Evolutionary conservation across 2,329 filamentous ascomycete species (phyloP).

Genomic region (Aphanocladium album): DNA sequence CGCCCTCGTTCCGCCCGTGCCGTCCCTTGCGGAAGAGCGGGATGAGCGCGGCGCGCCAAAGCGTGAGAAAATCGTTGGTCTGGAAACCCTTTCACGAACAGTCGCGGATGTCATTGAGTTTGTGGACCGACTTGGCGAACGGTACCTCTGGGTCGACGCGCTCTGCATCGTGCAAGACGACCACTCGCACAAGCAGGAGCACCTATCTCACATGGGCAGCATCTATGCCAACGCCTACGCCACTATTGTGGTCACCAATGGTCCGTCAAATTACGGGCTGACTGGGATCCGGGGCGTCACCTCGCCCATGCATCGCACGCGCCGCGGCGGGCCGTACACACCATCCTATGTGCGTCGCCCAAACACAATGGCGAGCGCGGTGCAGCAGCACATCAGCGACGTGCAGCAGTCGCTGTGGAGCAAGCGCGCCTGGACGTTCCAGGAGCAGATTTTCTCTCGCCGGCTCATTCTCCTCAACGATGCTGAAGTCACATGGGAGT

Average conservation of each 20-base stretch:
- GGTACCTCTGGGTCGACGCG: slow-evolving; percentile 18
- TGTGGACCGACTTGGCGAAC: slow-evolving; percentile 12
- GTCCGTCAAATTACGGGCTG: background rate
- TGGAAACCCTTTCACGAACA: slow-evolving; percentile 1
- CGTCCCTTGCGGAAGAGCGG: too few relatives aligned
- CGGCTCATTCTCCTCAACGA: slow-evolving; percentile 8
- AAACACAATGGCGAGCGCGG: background rate
- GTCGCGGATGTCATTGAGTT: slow-evolving; percentile 16
- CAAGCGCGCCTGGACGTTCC: slow-evolving; percentile 9
- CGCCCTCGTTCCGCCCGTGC: background rate
- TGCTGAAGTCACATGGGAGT: slow-evolving; percentile 8
- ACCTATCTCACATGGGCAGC: slow-evolving; percentile 15
- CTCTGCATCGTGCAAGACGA: slow-evolving; percentile 19
- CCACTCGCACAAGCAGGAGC: slow-evolving; percentile 13
- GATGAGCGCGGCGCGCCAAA: background rate
- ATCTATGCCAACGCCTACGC: slow-evolving; percentile 14
- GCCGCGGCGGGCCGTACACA: background rate
- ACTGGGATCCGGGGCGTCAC: slow-evolving; percentile 1
- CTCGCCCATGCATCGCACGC: background rate
- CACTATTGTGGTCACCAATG: slow-evolving; percentile 4
- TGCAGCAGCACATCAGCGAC: background rate
- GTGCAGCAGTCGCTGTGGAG: slow-evolving; percentile 7
- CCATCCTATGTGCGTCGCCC: slow-evolving; percentile 8
- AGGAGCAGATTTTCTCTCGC: slow-evolving; percentile 12
- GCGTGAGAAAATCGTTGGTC: background rate